Conservation (phyloP, 805 yeast genomes). For the Yamadazyma takamatsuzukensis region DNA sequence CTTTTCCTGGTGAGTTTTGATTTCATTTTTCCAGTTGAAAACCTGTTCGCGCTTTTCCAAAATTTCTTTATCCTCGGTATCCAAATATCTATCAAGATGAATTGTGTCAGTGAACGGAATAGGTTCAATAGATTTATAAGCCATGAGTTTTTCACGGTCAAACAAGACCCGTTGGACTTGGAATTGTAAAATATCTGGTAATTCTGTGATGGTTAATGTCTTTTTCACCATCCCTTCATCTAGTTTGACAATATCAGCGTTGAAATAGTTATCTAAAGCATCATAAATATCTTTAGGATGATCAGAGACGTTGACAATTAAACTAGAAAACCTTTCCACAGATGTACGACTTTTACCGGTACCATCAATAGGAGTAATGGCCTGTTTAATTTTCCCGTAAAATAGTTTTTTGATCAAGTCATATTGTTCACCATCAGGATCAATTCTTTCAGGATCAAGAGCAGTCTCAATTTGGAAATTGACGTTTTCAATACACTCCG, state of each 20-base stretch:
- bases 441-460: constrained; percentile 60
- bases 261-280: constrained; percentile 81
- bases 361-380: constrained; percentile 50
- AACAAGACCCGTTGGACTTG: constrained; percentile 94
- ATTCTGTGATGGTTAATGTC: constrained; percentile 61
- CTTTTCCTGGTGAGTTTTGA: constrained; percentile 40
- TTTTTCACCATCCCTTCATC: constrained; percentile 74
- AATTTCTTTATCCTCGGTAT: constrained; percentile 57
- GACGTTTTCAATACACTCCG: constrained; percentile 95
- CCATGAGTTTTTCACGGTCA: constrained; percentile 67
- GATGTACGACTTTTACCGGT: constrained; percentile 29
- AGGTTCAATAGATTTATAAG: constrained; percentile 80
- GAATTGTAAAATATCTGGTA: constrained; percentile 83
- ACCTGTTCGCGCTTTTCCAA: constrained; percentile 53
- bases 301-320: constrained; percentile 82
- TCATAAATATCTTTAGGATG: constrained; percentile 88
- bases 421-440: constrained; percentile 69
- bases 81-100: constrained; percentile 85
- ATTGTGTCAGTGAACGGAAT: constrained; percentile 74
- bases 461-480: constrained; percentile 89
- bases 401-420: constrained; percentile 80
- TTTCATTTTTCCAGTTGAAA: constrained; percentile 58
- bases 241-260: constrained; percentile 64
- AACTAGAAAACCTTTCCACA: constrained; percentile 72
- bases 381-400: constrained; percentile 82